Evolutionary conservation across 1,284 basidiomycete genomes (phyloP), one percentile per base, ranked within the genome.

Genomic region (Microbotryomycetes sp.): DNA sequence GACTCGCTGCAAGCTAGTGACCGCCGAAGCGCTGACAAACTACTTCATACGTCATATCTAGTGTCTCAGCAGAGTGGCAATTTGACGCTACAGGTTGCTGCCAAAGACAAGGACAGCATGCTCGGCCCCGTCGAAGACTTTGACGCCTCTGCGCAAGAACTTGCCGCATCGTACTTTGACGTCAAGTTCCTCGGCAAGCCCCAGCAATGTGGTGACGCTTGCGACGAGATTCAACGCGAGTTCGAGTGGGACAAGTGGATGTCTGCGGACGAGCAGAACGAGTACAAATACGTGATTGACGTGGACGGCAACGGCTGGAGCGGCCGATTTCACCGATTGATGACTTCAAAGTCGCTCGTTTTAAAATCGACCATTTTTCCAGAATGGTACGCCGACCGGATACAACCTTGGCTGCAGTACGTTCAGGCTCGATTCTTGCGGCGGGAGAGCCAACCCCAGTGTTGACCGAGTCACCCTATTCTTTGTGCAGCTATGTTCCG

Each of bases 301-400:
- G 74, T 78, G 1, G 78, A 79, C 60, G 78, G 78, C 7, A 76
- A 77, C 52, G 76, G 74, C 4, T 78, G 75, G 76, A 55, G 48
- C 51, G 59, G 52, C 16, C 55, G 52, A 28, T 63, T 64, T 35
- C 45, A 52, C 57, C 56, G 84, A 1, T 76, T 87, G 16, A 81
- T 87, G 66, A 81, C 81, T 30, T 80, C 82, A n/a, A 83, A 84
- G 56, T 79, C 84, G 5, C 75, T 85, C 48, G 75, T 87, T 7
- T 81, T 86, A 71, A 86, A 85, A 72, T 75, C 80, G 5, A 85
- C 83, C 0, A 77, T 82, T 31, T 85, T 83, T 65, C 83, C 82
- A 0, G 84, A 85, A 73, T 86, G 71, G 71, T 71, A 64, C 45
- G 29, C 59, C 21, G 66, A 67, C 41, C 65, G 66, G 28, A 65